phyloP scores from a whole-genome alignment of 148 eudicot species.

The Fagopyrum esculentum region DNA sequence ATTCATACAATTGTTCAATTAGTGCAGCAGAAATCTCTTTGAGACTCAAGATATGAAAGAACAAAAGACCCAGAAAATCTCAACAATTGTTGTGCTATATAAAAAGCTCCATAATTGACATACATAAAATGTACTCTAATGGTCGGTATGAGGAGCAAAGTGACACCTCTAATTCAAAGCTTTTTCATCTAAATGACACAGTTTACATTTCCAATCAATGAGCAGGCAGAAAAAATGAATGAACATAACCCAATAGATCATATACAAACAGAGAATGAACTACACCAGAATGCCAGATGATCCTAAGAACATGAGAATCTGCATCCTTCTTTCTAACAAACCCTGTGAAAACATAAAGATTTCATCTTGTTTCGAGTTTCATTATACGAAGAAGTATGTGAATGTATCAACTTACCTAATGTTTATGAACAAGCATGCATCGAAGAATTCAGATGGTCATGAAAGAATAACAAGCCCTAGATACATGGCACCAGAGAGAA shows the following conservation, averaged over 20 bases:
- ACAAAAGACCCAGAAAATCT: too few species aligned
- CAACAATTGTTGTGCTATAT: too few species aligned
- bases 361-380: background rate
- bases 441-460: constrained; percentile 26
- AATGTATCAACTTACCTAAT: background rate
- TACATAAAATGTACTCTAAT: background rate
- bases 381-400: background rate
- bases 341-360: background rate
- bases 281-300: background rate
- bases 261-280: background rate
- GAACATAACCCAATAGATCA: constrained; percentile 7
- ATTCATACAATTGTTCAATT: too few species aligned
- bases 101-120: background rate
- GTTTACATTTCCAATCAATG: background rate
- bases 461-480: constrained; percentile 94
- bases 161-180: constrained; percentile 2
- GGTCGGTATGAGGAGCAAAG: background rate
- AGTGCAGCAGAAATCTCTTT: too few species aligned
- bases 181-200: background rate
- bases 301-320: background rate
- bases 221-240: background rate
- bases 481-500: constrained; percentile 83
- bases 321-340: background rate
- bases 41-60: too few species aligned
- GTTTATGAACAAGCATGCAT: background rate